Evolutionary conservation across 106 monocot genomes (phyloP).

Genomic region (Ottelia alismoides): DNA sequence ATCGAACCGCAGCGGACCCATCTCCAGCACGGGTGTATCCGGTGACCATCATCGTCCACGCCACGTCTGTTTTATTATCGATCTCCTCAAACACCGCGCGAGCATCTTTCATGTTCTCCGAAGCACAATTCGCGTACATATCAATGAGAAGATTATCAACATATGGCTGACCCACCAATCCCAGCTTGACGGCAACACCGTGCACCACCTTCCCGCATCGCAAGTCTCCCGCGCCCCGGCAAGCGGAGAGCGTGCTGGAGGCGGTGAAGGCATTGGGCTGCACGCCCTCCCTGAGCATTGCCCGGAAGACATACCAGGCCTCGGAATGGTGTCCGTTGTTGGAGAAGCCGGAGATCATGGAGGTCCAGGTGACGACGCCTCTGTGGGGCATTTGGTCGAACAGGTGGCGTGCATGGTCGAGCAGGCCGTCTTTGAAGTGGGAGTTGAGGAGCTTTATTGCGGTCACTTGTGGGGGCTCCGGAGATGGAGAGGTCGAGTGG

Average conservation of each 20-base stretch:
- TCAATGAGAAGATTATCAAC: no score
- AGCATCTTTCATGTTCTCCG: conserved; percentile 16
- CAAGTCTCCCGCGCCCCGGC: no score
- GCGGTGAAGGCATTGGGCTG: no score
- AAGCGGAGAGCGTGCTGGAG: no score
- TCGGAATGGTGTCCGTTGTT: conserved; percentile 13
- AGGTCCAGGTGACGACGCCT: conserved; percentile 56
- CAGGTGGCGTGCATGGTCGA: conserved; percentile 23
- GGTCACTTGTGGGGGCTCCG: background rate
- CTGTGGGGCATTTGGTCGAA: conserved; percentile 50
- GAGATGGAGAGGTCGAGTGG: background rate
- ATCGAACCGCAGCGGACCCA: conserved; percentile 12
- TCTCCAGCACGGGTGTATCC: conserved; percentile 26
- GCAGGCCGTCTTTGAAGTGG: conserved; percentile 14
- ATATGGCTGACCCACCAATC: no score
- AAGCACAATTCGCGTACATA: conserved; percentile 18
- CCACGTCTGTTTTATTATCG: conserved; percentile 14
- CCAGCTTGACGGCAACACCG: no score
- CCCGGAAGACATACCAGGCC: conserved; percentile 23
- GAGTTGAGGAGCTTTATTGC: conserved; percentile 29
- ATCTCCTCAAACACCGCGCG: conserved; percentile 32
- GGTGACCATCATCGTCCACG: conserved; percentile 64
- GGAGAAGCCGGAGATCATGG: conserved; percentile 53
- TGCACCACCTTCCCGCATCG: no score
- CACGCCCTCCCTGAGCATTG: conserved; percentile 23